Conservation (phyloP, 2,329 filamentous ascomycete genomes). For the Xylaria arbuscula region DNA sequence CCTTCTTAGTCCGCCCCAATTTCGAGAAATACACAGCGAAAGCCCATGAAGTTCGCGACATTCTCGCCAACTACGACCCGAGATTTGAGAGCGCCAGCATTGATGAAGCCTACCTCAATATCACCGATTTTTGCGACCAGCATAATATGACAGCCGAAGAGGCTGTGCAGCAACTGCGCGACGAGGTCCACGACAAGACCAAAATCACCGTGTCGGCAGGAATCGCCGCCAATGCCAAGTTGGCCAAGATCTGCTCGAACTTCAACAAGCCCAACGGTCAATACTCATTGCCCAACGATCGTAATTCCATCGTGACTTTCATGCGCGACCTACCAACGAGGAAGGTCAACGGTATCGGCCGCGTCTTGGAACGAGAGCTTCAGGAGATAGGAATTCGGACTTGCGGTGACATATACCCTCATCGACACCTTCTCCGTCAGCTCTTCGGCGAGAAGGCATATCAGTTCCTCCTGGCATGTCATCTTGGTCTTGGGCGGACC, state of each 20-base stretch:
- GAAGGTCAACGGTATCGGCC: constrained; percentile 94
- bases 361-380: constrained; percentile 91
- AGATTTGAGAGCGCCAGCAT: constrained; percentile 94
- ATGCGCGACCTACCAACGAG: constrained; percentile 86
- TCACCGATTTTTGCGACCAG: constrained; percentile 83
- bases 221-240: constrained; percentile 90
- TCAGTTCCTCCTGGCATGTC: constrained; percentile 84
- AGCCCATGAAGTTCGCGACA: constrained; percentile 83
- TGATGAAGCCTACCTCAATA: constrained; percentile 96
- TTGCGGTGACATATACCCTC: constrained; percentile 85
- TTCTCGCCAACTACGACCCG: constrained; percentile 88
- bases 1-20: constrained; percentile 73
- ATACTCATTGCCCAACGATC: constrained; percentile 78
- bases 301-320: constrained; percentile 81
- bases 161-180: constrained; percentile 80
- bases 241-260: constrained; percentile 96
- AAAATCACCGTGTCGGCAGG: constrained; percentile 92
- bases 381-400: constrained; percentile 87
- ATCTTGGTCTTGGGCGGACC: constrained; percentile 88
- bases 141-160: constrained; percentile 77
- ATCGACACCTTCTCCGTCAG: constrained; percentile 77
- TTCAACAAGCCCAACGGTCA: constrained; percentile 97
- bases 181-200: constrained; percentile 78
- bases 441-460: constrained; percentile 94
- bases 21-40: constrained; percentile 93